phyloP scores from a whole-genome alignment of 1,284 basidiomycete genomes.

The Cystobasidium pallidum region DNA sequence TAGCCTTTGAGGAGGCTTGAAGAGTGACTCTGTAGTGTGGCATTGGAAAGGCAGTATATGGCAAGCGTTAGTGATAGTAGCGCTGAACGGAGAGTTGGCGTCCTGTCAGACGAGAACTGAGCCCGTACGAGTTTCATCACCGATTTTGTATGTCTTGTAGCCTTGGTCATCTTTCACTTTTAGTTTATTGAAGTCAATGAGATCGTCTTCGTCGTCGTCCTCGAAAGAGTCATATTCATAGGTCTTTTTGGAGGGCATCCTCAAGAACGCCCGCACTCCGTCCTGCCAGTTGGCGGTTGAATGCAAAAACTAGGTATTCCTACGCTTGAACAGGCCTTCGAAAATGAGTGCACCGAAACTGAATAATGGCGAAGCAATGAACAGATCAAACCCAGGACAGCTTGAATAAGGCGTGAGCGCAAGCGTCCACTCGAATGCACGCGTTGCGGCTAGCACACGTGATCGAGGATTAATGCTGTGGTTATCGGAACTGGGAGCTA shows the following conservation, averaged over 20 bases:
- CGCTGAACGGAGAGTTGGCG: neutral
- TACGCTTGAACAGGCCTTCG: too few relatives aligned
- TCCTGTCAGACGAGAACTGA: neutral
- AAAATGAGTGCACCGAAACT: too few relatives aligned
- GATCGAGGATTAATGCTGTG: neutral
- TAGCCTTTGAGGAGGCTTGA: slow-evolving; percentile 14
- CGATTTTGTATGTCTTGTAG: neutral
- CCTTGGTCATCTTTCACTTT: slow-evolving; percentile 15
- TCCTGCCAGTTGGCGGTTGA: too few relatives aligned
- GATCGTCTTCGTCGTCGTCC: slow-evolving; percentile 31
- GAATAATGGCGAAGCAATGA: too few relatives aligned
- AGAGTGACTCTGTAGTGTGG: slow-evolving; percentile 4
- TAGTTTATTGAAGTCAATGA: slow-evolving; percentile 15
- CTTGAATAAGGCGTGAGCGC: neutral
- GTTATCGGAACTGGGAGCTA: too few relatives aligned
- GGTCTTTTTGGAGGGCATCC: slow-evolving; percentile 22
- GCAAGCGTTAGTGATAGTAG: neutral
- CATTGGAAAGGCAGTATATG: neutral
- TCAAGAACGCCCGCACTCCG: neutral
- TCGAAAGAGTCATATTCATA: slow-evolving; percentile 35
- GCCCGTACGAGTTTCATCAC: slow-evolving; percentile 9
- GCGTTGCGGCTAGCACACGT: neutral
- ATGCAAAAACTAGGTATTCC: too few relatives aligned
- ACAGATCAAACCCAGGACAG: too few relatives aligned
- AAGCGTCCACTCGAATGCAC: too few relatives aligned